Base-by-base conservation (phyloP, 805 yeast genomes). In the Yamadazyma olivae region DNA sequence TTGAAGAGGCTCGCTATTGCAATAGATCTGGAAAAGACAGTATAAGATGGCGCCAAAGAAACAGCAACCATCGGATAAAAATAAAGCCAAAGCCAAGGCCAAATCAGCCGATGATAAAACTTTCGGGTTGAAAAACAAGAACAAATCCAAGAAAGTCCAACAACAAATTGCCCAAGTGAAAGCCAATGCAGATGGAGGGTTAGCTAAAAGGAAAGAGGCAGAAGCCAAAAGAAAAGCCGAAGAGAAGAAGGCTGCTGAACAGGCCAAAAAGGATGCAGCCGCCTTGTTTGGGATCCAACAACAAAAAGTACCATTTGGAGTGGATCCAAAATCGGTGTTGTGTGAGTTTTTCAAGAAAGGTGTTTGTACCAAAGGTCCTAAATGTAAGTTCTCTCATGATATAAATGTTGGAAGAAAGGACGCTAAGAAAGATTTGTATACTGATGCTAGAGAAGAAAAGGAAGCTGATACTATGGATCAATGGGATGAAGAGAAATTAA, bases 401-500 rank as follows among this genome's bases (percentile, higher is more conserved):
- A 61, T 86, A 56, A 73, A 77, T 42, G 75, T 87, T 17, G 98
- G 90, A 24, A 79, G 96, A 60, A 90, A 84, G 61, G 86, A 83
- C 22, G 86, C 75, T 33, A 93, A 93, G 80, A 89, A 74, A 63
- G 97, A 93, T 65, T 73, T 91, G 52, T 93, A 93, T 66, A 80
- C 93, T 8, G 99, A 93, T 66, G 88, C 81, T 25, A 79, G 96
- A 59, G 72, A 62, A 7, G 75, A 70, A 39, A 82, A 84, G 57
- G 83, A 80, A 47, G 71, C 70, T 15, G 98, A 93, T 61, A 86
- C 93, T 4, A 89, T 91, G 96, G 97, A 89, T 51, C 74, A 72
- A 30, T 91, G 98, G 98, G 98, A 93, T 64, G 97, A 91, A 64
- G 97, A 82, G 53, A 93, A 90, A 68, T 78, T 93, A 57, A 77